A percentile compares a stretch with the other conserved stretches of the same genome.
Evolutionary conservation across 768 basidiomycete genomes (phyloP).

Genomic region (Crepidotus variabilis): DNA sequence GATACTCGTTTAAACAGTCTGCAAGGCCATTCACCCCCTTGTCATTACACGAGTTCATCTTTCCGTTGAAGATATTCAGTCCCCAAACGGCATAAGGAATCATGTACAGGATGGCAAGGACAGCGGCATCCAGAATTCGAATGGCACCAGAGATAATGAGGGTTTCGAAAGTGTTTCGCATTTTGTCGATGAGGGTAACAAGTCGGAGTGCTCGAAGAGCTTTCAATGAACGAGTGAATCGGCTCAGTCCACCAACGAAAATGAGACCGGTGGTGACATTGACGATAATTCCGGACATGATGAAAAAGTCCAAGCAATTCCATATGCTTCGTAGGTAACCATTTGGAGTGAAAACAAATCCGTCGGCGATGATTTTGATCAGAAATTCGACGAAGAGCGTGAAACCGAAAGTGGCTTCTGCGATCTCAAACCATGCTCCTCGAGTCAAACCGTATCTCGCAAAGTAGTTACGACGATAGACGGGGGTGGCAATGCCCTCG

Average conservation of each 20-base stretch:
- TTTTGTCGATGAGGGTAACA: conserved; percentile 84
- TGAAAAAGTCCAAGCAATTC: conserved; percentile 87
- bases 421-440: conserved; percentile 83
- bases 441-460: conserved; percentile 52
- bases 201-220: conserved; percentile 85
- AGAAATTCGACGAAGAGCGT: conserved; percentile 76
- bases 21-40: conserved; percentile 42
- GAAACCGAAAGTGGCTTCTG: conserved; percentile 69
- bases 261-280: conserved; percentile 71
- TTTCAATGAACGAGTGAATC: conserved; percentile 82
- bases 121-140: conserved; percentile 84
- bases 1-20: conserved; percentile 75
- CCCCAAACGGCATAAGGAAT: conserved; percentile 94
- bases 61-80: conserved; percentile 85
- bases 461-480: conserved; percentile 77
- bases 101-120: conserved; percentile 88
- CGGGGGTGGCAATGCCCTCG: conserved; percentile 79
- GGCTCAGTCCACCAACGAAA: conserved; percentile 74
- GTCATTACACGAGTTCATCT: conserved; percentile 86
- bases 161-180: conserved; percentile 83
- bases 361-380: conserved; percentile 91
- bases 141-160: conserved; percentile 82
- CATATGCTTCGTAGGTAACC: conserved; percentile 90
- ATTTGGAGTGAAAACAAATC: conserved; percentile 86
- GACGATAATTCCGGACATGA: conserved; percentile 73